A percentile compares a stretch with the other conserved stretches of the same genome.
These are phyloP conservation scores for Pichia sp. DNA, from an alignment of 1,139 yeast species.

Conservation along the genomic window DNA sequence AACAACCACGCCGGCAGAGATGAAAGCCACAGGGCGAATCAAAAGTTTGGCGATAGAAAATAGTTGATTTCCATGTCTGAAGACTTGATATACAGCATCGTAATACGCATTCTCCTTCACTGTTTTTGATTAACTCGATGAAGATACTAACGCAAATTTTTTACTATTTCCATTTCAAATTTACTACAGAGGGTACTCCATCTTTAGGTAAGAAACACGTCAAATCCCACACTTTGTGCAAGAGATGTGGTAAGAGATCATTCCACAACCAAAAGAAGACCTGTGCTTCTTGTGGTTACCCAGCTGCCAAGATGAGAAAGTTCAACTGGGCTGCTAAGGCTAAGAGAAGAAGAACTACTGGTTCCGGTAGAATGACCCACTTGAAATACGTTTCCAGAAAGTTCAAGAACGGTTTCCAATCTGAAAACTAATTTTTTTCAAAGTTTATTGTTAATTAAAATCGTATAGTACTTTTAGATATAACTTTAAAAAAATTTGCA, in stretches of 20 bases:
- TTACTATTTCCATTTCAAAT: slow-evolving; percentile 2
- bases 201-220: slow-evolving; percentile 99
- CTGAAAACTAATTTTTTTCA: slow-evolving; percentile 22
- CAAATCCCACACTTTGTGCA: slow-evolving; percentile 99
- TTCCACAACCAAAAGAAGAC: slow-evolving; percentile 99
- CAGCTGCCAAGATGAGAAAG: slow-evolving; percentile 98
- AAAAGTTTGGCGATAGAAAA: no score
- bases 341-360: slow-evolving; percentile 99
- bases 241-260: slow-evolving; percentile 98
- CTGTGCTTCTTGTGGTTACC: slow-evolving; percentile 99
- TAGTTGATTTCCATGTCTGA: no score
- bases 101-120: no score
- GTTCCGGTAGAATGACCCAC: slow-evolving; percentile 99
- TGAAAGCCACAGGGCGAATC: no score
- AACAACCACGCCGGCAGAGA: no score
- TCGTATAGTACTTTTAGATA: slow-evolving; percentile 9
- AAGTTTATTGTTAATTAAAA: slow-evolving; percentile 5
- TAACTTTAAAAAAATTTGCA: slow-evolving; percentile 1
- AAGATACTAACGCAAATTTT: slow-evolving; percentile 7
- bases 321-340: slow-evolving; percentile 99
- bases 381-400: slow-evolving; percentile 95
- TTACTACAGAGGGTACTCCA: slow-evolving; percentile 91
- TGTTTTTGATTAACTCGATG: no score
- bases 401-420: slow-evolving; percentile 98
- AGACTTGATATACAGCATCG: no score